Percentiles rank a stretch among this genome's conserved stretches.
Evolutionary conservation across 129 eudicot genomes (phyloP).

Genomic region (Ambrosia artemisiifolia): DNA sequence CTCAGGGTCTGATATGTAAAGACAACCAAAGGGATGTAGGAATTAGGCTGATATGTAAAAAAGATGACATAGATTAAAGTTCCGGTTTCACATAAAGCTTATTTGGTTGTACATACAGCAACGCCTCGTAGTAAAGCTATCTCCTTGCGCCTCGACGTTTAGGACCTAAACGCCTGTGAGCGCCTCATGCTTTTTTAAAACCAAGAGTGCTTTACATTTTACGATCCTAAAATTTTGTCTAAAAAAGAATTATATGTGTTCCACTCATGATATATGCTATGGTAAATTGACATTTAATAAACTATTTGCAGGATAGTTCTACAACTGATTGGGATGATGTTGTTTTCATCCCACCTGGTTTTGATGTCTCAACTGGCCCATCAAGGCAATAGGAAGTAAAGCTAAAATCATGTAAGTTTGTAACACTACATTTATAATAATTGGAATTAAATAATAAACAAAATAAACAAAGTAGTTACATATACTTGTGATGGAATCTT

Average conservation of each 20-base stretch:
- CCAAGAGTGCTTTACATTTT: background rate
- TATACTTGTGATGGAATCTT: slow-evolving; percentile 1
- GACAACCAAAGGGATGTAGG: no score
- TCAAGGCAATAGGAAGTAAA: slow-evolving; percentile 25
- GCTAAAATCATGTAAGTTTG: slow-evolving; percentile 20
- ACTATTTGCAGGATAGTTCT: slow-evolving; percentile 56
- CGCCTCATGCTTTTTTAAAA: no score
- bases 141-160: no score
- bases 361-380: slow-evolving; percentile 59
- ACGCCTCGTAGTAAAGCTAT: no score
- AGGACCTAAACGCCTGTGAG: no score
- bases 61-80: no score
- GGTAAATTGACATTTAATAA: slow-evolving; percentile 3
- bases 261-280: background rate
- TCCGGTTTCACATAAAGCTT: no score
- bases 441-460: background rate
- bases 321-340: slow-evolving; percentile 75
- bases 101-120: no score
- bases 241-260: background rate
- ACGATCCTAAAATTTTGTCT: background rate
- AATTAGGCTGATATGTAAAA: no score
- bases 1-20: no score
- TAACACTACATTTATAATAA: no score
- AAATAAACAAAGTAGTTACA: no score
- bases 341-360: slow-evolving; percentile 94